Conservation (phyloP, 1,139 yeast species). For the Neolecta irregularis region DNA sequence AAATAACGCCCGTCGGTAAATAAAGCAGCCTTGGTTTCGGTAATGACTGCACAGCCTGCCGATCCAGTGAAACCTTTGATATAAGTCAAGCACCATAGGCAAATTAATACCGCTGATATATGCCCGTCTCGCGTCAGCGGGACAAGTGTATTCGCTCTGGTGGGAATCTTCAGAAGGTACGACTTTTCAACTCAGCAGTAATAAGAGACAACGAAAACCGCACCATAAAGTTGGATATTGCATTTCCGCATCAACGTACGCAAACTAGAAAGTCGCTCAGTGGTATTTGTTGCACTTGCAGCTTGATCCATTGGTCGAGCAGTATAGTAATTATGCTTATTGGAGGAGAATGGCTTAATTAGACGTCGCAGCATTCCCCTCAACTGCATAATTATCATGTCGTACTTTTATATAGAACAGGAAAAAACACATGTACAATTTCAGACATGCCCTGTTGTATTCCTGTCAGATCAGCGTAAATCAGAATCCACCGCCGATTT, state of each 20-base stretch:
- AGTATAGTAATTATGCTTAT: too few species aligned
- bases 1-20: constrained; percentile 94
- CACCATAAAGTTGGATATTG: background rate
- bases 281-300: too few species aligned
- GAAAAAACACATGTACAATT: too few species aligned
- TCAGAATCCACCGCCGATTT: too few species aligned
- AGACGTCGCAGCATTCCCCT: too few species aligned
- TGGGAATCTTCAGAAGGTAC: constrained; percentile 6
- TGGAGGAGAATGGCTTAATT: too few species aligned
- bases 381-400: too few species aligned
- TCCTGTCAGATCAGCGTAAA: too few species aligned
- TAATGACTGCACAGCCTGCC: constrained; percentile 82
- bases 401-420: too few species aligned
- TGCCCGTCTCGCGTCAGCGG: constrained; percentile 14
- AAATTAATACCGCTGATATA: constrained; percentile 6
- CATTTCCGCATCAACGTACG: background rate
- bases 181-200: background rate
- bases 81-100: background rate
- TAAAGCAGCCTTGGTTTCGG: constrained; percentile 59
- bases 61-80: constrained; percentile 68
- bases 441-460: too few species aligned
- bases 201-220: background rate
- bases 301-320: too few species aligned
- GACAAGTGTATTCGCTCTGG: constrained; percentile 12
- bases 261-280: too few species aligned